phyloP scores from a whole-genome alignment of 1,284 basidiomycete species.

The Rhodotorula mucilaginosa region DNA sequence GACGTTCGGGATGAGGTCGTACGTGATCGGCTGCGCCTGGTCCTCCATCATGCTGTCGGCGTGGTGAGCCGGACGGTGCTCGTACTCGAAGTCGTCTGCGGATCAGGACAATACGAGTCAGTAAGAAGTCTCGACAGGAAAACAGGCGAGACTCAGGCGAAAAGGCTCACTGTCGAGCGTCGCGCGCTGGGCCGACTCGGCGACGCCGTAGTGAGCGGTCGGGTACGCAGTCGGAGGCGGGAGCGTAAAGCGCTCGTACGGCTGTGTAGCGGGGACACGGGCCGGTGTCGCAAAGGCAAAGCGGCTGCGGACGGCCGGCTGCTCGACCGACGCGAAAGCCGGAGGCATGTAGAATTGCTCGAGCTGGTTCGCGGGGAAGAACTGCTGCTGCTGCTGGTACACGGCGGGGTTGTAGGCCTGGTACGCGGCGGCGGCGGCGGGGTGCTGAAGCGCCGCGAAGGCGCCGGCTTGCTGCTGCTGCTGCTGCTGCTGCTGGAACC shows the following conservation, averaged over 20 bases:
- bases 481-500: conserved; percentile 4
- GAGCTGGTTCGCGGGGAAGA: conserved; percentile 11
- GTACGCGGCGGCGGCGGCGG: conserved; percentile 2
- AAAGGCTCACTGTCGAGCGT: conserved; percentile 29
- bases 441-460: not conserved
- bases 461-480: conserved; percentile 17
- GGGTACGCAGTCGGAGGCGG: conserved; percentile 27
- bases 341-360: conserved; percentile 1
- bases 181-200: conserved; percentile 29
- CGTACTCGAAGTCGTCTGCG: conserved; percentile 23
- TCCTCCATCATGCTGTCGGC: conserved; percentile 5
- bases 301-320: conserved; percentile 23
- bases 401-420: conserved; percentile 15
- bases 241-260: conserved; percentile 13
- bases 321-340: conserved; percentile 2
- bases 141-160: not conserved
- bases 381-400: conserved; percentile 9
- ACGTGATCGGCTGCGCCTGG: conserved; percentile 24
- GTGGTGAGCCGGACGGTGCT: conserved; percentile 26
- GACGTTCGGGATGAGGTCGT: conserved; percentile 42
- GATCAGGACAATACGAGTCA: not conserved
- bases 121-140: not conserved
- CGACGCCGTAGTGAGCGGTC: conserved; percentile 7
- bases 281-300: conserved; percentile 29
- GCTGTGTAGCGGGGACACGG: conserved; percentile 4